Percentiles rank a stretch among this genome's conserved stretches.
Evolutionary conservation across 2,329 filamentous ascomycete genomes (phyloP).

Genomic region (Graphium sp.): DNA sequence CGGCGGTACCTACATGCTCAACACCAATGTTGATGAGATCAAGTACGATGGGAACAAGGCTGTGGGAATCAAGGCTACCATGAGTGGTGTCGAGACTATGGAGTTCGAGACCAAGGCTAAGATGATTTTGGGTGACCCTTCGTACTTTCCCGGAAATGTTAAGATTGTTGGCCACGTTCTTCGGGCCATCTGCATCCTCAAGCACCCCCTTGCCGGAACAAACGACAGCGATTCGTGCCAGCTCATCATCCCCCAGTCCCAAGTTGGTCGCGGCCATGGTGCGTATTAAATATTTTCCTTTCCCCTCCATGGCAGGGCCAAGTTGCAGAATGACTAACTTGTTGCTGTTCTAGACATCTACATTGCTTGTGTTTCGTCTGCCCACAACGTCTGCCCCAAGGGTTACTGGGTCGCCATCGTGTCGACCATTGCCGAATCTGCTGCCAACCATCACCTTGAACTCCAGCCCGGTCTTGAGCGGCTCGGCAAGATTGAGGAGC

Average conservation of each 20-base stretch:
- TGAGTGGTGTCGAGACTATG: conserved; percentile 81
- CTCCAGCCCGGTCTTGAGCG: conserved; percentile 83
- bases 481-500: conserved; percentile 87
- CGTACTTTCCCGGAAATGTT: conserved; percentile 86
- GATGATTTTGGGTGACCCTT: conserved; percentile 90
- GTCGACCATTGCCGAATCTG: conserved; percentile 85
- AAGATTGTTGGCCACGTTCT: conserved; percentile 78
- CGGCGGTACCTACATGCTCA: conserved; percentile 98
- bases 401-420: conserved; percentile 98
- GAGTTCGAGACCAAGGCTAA: conserved; percentile 92
- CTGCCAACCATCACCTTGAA: conserved; percentile 89
- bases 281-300: conserved; percentile 14
- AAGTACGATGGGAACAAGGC: conserved; percentile 73
- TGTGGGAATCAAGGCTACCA: conserved; percentile 92
- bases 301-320: not conserved
- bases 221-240: conserved; percentile 80
- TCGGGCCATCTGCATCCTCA: conserved; percentile 93
- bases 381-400: conserved; percentile 97
- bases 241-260: conserved; percentile 93
- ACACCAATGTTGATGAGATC: conserved; percentile 84
- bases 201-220: conserved; percentile 84
- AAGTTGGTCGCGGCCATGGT: conserved; percentile 95
- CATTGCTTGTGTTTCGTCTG: conserved; percentile 85
- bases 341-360: conserved; percentile 61
- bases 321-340: conserved; percentile 4